Base-by-base conservation (phyloP, 805 yeast genomes). In the Myxozyma melibiosi region DNA sequence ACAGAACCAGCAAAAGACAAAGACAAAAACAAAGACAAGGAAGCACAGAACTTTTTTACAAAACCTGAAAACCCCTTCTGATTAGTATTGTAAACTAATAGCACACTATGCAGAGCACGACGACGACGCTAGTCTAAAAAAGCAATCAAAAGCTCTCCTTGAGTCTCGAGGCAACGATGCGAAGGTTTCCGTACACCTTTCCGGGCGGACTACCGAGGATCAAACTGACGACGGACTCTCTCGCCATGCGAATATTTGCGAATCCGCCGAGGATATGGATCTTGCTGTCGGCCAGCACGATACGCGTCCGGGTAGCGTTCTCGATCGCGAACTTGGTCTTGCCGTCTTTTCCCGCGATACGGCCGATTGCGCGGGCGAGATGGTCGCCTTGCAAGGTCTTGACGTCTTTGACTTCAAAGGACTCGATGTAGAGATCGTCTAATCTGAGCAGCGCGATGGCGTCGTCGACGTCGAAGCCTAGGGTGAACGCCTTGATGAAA, bases 331-430 rank as follows among this genome's bases (percentile, higher is more conserved):
- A 94, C 76, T 92, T 94, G 61, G 98, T 94, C 75, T 91, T 92
- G 70, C 99, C 99, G 71, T 94, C 99, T 71, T 94, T 95, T 73
- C 99, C 99, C 13, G 99, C 99, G 74, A 94, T 94, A 80, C 99
- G 90, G 69, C 99, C 99, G 71, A 94, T 94, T 6, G 99, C 99
- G 80, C 99, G 86, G 51, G 96, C 87, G 71, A 94, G 79, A 81
- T 94, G 99, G 75, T 94, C 99, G 27, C 98, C 99, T 28, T 84
- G 84, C 65, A 94, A 78, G 3, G 97, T 92, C 75, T 94, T 95
- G 56, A 94, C 97, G 74, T 94, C 99, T 72, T 94, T 94, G 67
- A 94, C 81, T 72, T 94, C 99, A 70, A 94, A 94, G 3, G 98
- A 90, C 74, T 94, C 99, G 64, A 94, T 91, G 77, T 91, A 94